Percentiles rank a stretch among this genome's conserved stretches.
These are phyloP conservation scores for Zopfia rhizophila DNA, from an alignment of 2,329 filamentous ascomycete genomes.

Conservation along the genomic window DNA sequence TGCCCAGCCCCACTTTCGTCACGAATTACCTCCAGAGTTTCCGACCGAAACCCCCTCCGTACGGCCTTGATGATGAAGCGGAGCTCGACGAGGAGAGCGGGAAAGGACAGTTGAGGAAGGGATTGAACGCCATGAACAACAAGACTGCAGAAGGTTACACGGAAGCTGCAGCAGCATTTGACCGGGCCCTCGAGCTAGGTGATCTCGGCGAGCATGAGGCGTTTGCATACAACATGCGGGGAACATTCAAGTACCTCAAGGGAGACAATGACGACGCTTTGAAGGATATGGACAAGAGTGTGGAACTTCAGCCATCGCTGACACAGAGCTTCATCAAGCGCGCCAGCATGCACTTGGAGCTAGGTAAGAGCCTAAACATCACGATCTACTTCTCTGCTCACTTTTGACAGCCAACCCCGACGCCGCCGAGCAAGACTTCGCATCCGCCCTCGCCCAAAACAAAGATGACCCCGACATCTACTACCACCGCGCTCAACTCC, in stretches of 20 bases:
- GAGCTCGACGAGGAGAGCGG: conserved; percentile 82
- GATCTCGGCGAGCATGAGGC: conserved; percentile 86
- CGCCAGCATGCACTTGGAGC: conserved; percentile 96
- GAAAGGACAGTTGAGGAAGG: conserved; percentile 85
- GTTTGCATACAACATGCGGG: conserved; percentile 94
- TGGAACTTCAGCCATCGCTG: conserved; percentile 86
- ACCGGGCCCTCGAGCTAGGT: conserved; percentile 84
- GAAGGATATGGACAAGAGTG: conserved; percentile 88
- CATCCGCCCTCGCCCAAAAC: conserved; percentile 84
- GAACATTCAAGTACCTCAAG: conserved; percentile 92
- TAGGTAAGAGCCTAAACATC: conserved; percentile 69
- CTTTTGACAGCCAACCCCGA: conserved; percentile 75
- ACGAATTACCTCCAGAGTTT: conserved; percentile 99
- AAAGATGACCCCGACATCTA: conserved; percentile 94
- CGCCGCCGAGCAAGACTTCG: conserved; percentile 89
- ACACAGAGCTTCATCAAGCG: conserved; percentile 99
- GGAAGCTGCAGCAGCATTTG: conserved; percentile 85
- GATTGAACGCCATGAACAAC: conserved; percentile 81
- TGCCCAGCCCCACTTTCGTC: conserved; percentile 96
- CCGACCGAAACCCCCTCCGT: conserved; percentile 81
- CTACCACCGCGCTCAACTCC: conserved; percentile 97
- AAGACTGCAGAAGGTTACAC: conserved; percentile 93
- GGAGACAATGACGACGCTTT: conserved; percentile 88
- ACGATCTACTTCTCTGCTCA: conserved; percentile 4
- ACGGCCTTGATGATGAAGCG: conserved; percentile 82